phyloP scores from a whole-genome alignment of 371 early-diverging fungal genomes.

The Mortierella sp. region DNA sequence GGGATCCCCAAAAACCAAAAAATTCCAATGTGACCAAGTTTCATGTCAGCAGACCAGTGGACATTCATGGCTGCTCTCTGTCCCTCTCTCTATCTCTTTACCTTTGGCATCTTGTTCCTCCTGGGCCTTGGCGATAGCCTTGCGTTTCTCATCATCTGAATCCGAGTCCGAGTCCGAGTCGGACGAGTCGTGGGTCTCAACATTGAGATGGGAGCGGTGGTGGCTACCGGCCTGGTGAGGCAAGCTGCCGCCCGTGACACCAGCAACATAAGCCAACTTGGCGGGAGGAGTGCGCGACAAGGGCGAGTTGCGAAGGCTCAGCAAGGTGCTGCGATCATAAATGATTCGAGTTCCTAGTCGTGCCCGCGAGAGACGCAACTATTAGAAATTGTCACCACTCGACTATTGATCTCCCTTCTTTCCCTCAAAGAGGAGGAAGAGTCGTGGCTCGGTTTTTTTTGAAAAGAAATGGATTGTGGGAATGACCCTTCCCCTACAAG shows the following conservation, averaged over 20 bases:
- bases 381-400: no score
- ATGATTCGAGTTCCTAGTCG: constrained; percentile 71
- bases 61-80: no score
- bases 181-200: constrained; percentile 52
- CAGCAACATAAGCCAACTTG: constrained; percentile 70
- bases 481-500: no score
- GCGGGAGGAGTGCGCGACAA: constrained; percentile 71
- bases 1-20: neutral
- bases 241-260: constrained; percentile 62
- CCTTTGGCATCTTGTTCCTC: constrained; percentile 53
- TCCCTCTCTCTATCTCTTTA: no score
- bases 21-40: neutral
- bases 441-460: no score
- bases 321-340: constrained; percentile 72
- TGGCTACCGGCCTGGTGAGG: constrained; percentile 47
- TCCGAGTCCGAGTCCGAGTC: constrained; percentile 26
- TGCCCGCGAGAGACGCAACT: no score
- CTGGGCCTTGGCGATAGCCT: constrained; percentile 52
- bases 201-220: constrained; percentile 49
- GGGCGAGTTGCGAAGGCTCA: constrained; percentile 73
- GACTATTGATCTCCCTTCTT: no score
- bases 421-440: no score
- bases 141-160: constrained; percentile 53
- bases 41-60: neutral
- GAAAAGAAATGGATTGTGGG: no score